These are phyloP conservation scores for Fusarium domesticum DNA, from an alignment of 2,329 filamentous ascomycete genomes.

Conservation along the genomic window DNA sequence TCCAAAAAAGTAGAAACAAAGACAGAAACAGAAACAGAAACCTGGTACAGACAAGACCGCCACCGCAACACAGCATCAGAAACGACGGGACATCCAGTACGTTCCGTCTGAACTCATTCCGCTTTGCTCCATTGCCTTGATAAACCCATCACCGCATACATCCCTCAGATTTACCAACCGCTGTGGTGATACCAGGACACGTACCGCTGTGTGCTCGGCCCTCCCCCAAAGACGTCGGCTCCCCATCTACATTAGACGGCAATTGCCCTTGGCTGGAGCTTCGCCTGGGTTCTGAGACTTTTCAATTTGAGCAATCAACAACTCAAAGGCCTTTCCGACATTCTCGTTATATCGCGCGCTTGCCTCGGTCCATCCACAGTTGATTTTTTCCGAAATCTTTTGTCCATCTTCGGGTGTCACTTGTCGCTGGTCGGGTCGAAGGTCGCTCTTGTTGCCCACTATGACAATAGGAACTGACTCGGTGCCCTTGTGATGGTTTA, in stretches of 20 bases:
- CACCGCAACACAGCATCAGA: neutral
- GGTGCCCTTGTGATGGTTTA: slow-evolving; percentile 65
- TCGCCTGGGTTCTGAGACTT: slow-evolving; percentile 89
- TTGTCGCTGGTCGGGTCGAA: slow-evolving; percentile 89
- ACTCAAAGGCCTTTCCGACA: slow-evolving; percentile 86
- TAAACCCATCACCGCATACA: too few species aligned
- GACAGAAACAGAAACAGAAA: neutral
- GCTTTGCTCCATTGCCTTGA: too few species aligned
- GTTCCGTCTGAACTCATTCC: too few species aligned
- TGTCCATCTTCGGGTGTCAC: slow-evolving; percentile 83
- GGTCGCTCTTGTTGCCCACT: slow-evolving; percentile 95
- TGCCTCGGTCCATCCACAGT: slow-evolving; percentile 92
- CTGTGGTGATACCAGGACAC: too few species aligned
- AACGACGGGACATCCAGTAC: neutral
- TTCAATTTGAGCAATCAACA: slow-evolving; percentile 92
- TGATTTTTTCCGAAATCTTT: slow-evolving; percentile 78
- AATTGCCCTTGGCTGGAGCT: slow-evolving; percentile 76
- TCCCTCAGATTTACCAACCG: too few species aligned
- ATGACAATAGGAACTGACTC: slow-evolving; percentile 91
- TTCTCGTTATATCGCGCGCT: slow-evolving; percentile 94
- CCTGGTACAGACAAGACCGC: neutral
- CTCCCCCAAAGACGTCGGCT: neutral
- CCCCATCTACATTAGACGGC: slow-evolving; percentile 69
- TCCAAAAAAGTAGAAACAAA: neutral
- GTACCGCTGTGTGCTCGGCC: too few species aligned